Evolutionary conservation across 768 basidiomycete species (phyloP).

Genomic region (Mycena olivaceomarginata): DNA sequence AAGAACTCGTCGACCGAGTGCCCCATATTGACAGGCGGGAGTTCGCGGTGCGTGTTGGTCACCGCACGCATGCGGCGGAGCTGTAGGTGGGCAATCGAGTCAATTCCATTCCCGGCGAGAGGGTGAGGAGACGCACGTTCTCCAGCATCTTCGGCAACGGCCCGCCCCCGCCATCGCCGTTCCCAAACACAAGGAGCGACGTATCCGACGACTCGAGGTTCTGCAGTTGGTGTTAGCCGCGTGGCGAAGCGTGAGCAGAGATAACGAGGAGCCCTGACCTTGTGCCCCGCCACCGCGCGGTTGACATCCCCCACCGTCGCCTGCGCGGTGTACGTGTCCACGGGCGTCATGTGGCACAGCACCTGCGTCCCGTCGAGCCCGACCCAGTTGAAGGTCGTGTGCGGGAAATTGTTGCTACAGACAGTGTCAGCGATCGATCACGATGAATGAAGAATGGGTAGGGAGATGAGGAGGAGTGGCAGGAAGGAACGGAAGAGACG

Average conservation of each 20-base stretch:
- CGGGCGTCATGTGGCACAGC: slow-evolving; percentile 98
- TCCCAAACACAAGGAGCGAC: slow-evolving; percentile 94
- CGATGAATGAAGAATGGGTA: no score
- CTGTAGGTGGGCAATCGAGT: slow-evolving; percentile 57
- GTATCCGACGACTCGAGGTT: slow-evolving; percentile 88
- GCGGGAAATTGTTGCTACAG: slow-evolving; percentile 92
- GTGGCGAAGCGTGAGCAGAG: no score
- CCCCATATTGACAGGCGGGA: slow-evolving; percentile 94
- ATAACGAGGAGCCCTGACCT: slow-evolving; percentile 65
- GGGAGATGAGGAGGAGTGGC: not conserved
- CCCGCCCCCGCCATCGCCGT: slow-evolving; percentile 96
- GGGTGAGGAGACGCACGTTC: slow-evolving; percentile 71
- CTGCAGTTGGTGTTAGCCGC: slow-evolving; percentile 56
- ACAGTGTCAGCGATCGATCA: slow-evolving; percentile 3
- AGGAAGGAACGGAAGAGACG: slow-evolving; percentile 37
- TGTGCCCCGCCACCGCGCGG: slow-evolving; percentile 91
- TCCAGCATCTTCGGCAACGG: slow-evolving; percentile 95
- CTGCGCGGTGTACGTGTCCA: slow-evolving; percentile 95
- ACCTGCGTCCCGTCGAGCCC: slow-evolving; percentile 97
- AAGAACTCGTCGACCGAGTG: slow-evolving; percentile 95
- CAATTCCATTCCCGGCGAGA: not conserved
- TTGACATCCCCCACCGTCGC: slow-evolving; percentile 91
- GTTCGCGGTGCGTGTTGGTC: slow-evolving; percentile 86
- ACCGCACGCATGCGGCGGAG: slow-evolving; percentile 92
- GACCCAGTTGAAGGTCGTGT: slow-evolving; percentile 97